Evolutionary conservation across 768 basidiomycete species (phyloP).

Genomic region (Russula foetens): DNA sequence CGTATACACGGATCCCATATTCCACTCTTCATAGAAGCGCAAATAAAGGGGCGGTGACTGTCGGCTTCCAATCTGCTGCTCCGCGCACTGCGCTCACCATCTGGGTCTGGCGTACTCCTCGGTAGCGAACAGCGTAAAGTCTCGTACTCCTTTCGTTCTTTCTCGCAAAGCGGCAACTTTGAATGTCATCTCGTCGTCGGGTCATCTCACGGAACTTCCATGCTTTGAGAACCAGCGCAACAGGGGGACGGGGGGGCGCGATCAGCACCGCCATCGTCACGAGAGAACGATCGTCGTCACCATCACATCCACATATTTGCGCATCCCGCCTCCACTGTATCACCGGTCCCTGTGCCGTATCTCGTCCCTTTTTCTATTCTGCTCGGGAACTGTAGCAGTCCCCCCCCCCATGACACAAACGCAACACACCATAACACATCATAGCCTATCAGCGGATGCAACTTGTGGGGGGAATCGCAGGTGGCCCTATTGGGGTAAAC

Average conservation of each 20-base stretch:
- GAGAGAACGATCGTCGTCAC: neutral
- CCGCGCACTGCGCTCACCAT: neutral
- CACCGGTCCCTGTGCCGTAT: neutral
- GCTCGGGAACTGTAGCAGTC: neutral
- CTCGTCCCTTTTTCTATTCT: neutral
- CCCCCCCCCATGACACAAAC: too few species aligned
- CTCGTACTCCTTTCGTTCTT: neutral
- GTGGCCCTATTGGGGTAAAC: neutral
- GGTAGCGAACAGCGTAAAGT: slow-evolving; percentile 1
- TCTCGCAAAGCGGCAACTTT: neutral
- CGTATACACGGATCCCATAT: neutral
- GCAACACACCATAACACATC: too few species aligned
- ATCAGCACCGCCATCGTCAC: neutral
- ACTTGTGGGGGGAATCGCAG: neutral
- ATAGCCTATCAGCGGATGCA: neutral
- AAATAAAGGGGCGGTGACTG: neutral
- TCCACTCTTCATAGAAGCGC: too few species aligned
- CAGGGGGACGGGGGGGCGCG: too few species aligned
- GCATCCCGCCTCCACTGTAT: too few species aligned
- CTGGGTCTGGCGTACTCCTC: neutral
- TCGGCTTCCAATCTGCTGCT: neutral
- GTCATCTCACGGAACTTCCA: neutral
- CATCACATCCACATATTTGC: neutral
- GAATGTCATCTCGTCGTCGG: neutral
- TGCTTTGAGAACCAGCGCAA: neutral